Base-by-base conservation (phyloP, 768 basidiomycete species). In the Hericium erinaceus region DNA sequence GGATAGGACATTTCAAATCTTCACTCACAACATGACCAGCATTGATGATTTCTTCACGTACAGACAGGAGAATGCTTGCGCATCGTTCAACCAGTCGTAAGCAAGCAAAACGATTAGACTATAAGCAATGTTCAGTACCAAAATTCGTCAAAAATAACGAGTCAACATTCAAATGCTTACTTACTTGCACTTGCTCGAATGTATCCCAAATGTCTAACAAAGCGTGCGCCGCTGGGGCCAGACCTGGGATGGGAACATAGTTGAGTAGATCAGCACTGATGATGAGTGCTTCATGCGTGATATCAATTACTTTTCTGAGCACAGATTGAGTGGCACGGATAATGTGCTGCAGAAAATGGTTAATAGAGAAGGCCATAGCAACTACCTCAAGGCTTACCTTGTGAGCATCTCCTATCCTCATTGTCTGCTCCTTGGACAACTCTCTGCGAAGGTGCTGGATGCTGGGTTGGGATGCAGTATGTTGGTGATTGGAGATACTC, bases 51-150 rank as follows among this genome's bases (percentile, higher is more conserved):
- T 88, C 86, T 37, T 80, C 76, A 0, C 81, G 76, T 5, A 90
- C 77, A 11, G 80, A 77, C 16, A 83, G 68, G 2, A 90, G 74
- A 13, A 85, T 77, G 15, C 80, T 80, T 0, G 88, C 88, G 60
- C 87, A 89, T 22, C 86, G 80, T 61, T 87, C 81, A 0, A 85
- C 85, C 5, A 91, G 75, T 8, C 86, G 82, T 33, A 89, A 73
- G 62, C 85, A 87, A 1, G 80, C 78, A 12, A 84, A 70, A 16
- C 84, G 76, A 59, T 90, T 89, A 60, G 79, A 80, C 88, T 90
- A 61, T 46, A n/a, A 16, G 44, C 8, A n/a, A 15, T 16, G 44
- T 33, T 8, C 28, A 8, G 8, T 33, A 33, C 44, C 44, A 46
- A 8, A 46, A 13, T n/a, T 5, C n/a, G 15, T 16, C 15, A 46